phyloP scores from a whole-genome alignment of 352 stramenopile genomes.

The Phytophthora europaea region DNA sequence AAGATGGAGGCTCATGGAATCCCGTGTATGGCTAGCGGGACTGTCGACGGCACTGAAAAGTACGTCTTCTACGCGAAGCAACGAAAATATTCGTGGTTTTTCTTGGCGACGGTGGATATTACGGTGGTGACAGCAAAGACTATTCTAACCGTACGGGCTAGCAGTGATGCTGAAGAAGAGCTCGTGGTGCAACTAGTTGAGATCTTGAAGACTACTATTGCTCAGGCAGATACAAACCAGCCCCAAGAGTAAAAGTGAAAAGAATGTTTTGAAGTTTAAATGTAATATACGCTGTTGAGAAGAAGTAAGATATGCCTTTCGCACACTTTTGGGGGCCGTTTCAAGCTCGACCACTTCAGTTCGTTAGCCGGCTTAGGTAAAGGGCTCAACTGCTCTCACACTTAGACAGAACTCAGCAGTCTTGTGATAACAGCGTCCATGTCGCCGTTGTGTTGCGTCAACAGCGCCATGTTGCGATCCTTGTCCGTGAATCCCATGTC shows the following conservation, averaged over 20 bases:
- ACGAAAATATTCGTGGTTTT: constrained; percentile 51
- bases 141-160: constrained; percentile 56
- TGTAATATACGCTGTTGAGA: constrained; percentile 42
- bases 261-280: constrained; percentile 27
- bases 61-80: constrained; percentile 85
- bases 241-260: constrained; percentile 1
- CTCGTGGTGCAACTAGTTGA: constrained; percentile 60
- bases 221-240: constrained; percentile 8
- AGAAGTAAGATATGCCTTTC: constrained; percentile 9
- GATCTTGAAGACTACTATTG: constrained; percentile 38
- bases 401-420: constrained; percentile 42
- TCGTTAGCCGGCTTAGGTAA: constrained; percentile 16
- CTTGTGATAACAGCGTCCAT: constrained; percentile 73
- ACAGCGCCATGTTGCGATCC: constrained; percentile 60
- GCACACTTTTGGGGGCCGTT: constrained; percentile 17
- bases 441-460: constrained; percentile 69
- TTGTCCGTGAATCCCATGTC: constrained; percentile 84
- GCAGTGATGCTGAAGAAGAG: constrained; percentile 53
- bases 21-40: constrained; percentile 80
- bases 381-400: neutral
- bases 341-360: constrained; percentile 14
- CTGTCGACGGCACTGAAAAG: constrained; percentile 73
- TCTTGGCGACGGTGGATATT: constrained; percentile 65
- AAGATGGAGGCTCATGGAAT: constrained; percentile 59
- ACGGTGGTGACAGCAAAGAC: constrained; percentile 47